Base-by-base conservation (phyloP, 2,329 filamentous ascomycete species). In the Phyllosticta paracitricarpa region DNA sequence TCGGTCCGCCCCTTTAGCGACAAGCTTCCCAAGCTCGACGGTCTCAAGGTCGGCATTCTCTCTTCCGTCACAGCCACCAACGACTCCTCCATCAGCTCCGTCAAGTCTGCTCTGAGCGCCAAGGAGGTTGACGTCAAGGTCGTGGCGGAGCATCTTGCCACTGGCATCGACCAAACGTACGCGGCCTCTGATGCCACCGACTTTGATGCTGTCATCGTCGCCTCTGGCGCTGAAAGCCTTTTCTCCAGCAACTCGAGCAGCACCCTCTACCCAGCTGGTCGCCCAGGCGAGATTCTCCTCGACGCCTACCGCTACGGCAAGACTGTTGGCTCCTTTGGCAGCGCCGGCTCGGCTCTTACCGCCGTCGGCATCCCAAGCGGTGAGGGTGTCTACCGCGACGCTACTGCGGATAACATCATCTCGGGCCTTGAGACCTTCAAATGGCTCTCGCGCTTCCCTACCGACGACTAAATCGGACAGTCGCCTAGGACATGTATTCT, bases 261-360 rank as follows among this genome's bases (percentile, higher is more conserved):
- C 3, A 77, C 83, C 0, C 75, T 89, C 6, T 90, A 82, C 71
- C 87, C 87, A 0, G 76, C 80, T 1, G 83, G 83, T 0, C 79
- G 86, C 0, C 88, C 87, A 0, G 72, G 79, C 2, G 81, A 88
- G 75, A 86, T 90, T 57, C 70, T 89, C 19, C 69, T 78, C 17
- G 82, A 86, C 67, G 82, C 79, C 0, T 90, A 84, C 74, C 76
- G 82, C 25, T 90, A 84, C 77, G 87, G 86, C 3, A 91, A 91
- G 78, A 84, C 88, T 0, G 76, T 90, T 25, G 86, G 78, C 14
- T 82, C 81, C 28, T 65, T 89, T 0, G 86, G 84, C 1, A 71
- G 68, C 12, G 73, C 72, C 0, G 73, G 65, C n/a, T 59, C 62
- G 3, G 76, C 77, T 3, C 71, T 82, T 5, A 64, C 69, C 0